These are phyloP conservation scores for Penicillium chermesinum DNA, from an alignment of 495 filamentous ascomycete species.

Conservation along the genomic window DNA sequence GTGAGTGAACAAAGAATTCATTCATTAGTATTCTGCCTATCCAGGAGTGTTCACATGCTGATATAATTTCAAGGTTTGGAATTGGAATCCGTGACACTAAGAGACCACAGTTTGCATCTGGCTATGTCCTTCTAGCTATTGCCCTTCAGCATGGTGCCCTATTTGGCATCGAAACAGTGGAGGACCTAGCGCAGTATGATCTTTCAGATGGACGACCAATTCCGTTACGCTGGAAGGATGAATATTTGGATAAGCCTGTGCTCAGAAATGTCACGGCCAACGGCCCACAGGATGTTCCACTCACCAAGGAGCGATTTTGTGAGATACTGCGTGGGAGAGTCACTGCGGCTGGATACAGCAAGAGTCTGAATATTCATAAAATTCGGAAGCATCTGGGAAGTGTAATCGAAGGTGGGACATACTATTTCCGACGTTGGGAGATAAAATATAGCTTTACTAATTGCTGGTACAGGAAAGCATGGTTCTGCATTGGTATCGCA, in stretches of 20 bases:
- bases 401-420: constrained; percentile 11
- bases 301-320: constrained; percentile 10
- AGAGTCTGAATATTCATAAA: constrained; percentile 7
- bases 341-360: constrained; percentile 11
- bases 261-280: constrained; percentile 21
- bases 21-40: neutral
- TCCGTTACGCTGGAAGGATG: constrained; percentile 13
- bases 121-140: constrained; percentile 14
- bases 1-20: constrained; percentile 1
- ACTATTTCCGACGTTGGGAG: neutral
- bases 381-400: constrained; percentile 15
- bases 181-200: constrained; percentile 13
- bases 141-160: constrained; percentile 14
- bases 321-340: constrained; percentile 8
- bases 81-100: constrained; percentile 18
- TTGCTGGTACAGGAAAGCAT: constrained; percentile 15
- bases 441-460: constrained; percentile 26
- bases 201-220: constrained; percentile 8
- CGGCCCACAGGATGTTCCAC: constrained; percentile 15
- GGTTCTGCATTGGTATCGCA: constrained; percentile 17
- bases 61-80: constrained; percentile 10
- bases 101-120: constrained; percentile 14
- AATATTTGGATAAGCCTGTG: constrained; percentile 15
- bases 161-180: constrained; percentile 11
- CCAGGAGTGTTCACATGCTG: constrained; percentile 1